A percentile compares a stretch with the other conserved stretches of the same genome.
phyloP scores from a whole-genome alignment of 805 yeast species.

The Yarrowia deformans region DNA sequence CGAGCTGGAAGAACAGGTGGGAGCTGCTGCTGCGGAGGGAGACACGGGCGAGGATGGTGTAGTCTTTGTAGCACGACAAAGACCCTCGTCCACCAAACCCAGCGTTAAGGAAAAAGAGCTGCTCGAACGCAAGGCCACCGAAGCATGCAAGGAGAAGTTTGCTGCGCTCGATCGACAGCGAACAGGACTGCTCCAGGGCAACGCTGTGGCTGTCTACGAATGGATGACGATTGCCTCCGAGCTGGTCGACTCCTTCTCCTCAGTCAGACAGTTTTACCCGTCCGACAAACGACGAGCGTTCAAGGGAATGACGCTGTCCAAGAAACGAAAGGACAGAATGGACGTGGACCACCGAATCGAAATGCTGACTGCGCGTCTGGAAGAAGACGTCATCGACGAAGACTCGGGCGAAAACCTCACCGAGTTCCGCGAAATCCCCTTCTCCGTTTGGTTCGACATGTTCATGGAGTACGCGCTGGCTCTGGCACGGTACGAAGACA shows the following conservation, averaged over 20 bases:
- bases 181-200: constrained; percentile 58
- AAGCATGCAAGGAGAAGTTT: constrained; percentile 64
- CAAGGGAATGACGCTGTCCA: constrained; percentile 66
- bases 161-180: constrained; percentile 62
- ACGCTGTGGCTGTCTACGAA: constrained; percentile 67
- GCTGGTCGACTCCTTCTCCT: constrained; percentile 80
- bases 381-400: constrained; percentile 51
- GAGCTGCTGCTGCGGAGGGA: constrained; percentile 20
- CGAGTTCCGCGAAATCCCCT: constrained; percentile 75
- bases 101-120: constrained; percentile 58
- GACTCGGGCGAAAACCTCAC: constrained; percentile 42
- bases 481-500: constrained; percentile 64
- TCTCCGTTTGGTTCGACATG: constrained; percentile 84
- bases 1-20: constrained; percentile 5
- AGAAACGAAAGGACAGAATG: constrained; percentile 57
- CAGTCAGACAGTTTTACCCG: constrained; percentile 79
- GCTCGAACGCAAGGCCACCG: constrained; percentile 64
- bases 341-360: constrained; percentile 67
- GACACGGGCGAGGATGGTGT: constrained; percentile 8
- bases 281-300: constrained; percentile 74
- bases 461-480: constrained; percentile 80
- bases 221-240: constrained; percentile 89
- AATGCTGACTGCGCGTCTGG: constrained; percentile 42
- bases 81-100: constrained; percentile 27
- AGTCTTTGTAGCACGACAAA: constrained; percentile 35